Conservation (phyloP, 2,329 filamentous ascomycete species). For the Harringtonia lauricola region DNA sequence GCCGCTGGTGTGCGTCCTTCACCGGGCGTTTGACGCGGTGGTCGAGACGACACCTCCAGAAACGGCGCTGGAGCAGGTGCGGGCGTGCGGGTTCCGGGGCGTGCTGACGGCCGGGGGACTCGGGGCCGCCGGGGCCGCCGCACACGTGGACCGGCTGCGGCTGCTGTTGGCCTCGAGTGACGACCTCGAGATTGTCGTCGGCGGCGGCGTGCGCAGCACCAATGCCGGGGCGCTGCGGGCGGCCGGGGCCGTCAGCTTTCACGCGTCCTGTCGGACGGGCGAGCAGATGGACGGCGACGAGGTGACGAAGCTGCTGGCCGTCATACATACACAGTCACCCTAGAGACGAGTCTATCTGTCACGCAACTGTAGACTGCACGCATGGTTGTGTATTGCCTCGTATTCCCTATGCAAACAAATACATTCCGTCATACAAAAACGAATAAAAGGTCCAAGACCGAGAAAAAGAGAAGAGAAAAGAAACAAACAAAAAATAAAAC, state of each 20-base stretch:
- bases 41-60: constrained; percentile 12
- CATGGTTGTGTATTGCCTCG: no score
- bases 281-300: constrained; percentile 18
- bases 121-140: constrained; percentile 22
- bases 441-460: no score
- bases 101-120: constrained; percentile 42
- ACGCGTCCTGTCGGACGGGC: constrained; percentile 30
- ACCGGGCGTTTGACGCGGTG: constrained; percentile 44
- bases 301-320: constrained; percentile 8
- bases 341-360: no score
- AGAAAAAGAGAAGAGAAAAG: no score
- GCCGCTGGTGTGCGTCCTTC: constrained; percentile 38
- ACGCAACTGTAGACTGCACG: no score
- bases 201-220: constrained; percentile 36
- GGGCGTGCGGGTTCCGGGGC: constrained; percentile 33
- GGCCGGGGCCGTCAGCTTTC: no score
- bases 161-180: constrained; percentile 20
- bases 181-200: constrained; percentile 36
- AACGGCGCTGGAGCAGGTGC: constrained; percentile 22
- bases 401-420: no score
- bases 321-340: no score
- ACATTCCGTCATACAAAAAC: no score
- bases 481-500: background rate
- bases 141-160: constrained; percentile 26
- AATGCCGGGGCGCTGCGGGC: constrained; percentile 23